Evolutionary conservation across 176 grass and related monocot species (phyloP), one percentile per base, ranked within the genome.

Genomic region (Ampelocalamus luodianensis): DNA sequence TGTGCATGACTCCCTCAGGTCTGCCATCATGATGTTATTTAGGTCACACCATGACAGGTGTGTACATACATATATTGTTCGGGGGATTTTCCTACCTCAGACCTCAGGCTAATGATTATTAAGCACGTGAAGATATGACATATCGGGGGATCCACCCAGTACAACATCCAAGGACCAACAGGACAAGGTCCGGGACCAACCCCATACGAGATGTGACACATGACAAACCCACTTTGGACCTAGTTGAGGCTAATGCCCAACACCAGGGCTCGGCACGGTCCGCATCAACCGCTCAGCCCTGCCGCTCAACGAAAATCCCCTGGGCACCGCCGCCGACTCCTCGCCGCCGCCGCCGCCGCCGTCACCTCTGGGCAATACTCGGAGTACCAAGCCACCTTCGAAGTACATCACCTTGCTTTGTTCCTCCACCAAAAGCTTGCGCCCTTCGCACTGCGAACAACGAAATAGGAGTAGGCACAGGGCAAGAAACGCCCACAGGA

Each of bases 211-310:
- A n/a, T n/a, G n/a, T n/a, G n/a, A n/a, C n/a, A n/a, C n/a, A n/a
- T n/a, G n/a, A n/a, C n/a, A n/a, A n/a, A n/a, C n/a, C n/a, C n/a
- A n/a, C n/a, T n/a, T n/a, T n/a, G n/a, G n/a, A n/a, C n/a, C n/a
- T n/a, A n/a, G n/a, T n/a, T 5, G 51, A 24, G 7, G 54, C 77
- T 90, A 94, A 50, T 94, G 90, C 34, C 92, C 90, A 14, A 90
- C 81, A 34, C 92, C 92, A 5, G 92, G 90, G 11, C 92, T 94
- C 1, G 92, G 92, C 76, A 94, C 92, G 8, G 92, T 92, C 4
- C 81, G 76, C 77, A 94, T 83, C 37, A 39, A 38, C 38, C 92
- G 74, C 60, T 46, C 92, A 0, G 43, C 20, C 14, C 88, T 68
- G 63, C 71, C 80, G 32, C 42, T 40, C 43, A 22, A 20, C n/a